Evolutionary conservation across 73 alveolate species (phyloP).

Genomic region (Paramecium sonneborni): DNA sequence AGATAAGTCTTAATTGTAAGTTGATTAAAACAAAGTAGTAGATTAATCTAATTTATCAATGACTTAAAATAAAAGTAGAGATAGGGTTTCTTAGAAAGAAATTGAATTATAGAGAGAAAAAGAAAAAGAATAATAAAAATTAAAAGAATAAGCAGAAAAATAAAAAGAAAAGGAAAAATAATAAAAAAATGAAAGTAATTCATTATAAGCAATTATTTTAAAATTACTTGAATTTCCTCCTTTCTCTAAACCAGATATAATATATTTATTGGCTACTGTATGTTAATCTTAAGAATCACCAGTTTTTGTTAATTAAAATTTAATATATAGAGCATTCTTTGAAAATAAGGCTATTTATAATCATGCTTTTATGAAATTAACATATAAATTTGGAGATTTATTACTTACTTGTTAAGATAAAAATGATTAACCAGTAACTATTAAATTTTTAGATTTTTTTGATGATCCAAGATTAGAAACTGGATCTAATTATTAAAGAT

Average conservation of each 20-base stretch:
- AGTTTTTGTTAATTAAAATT: slow-evolving; percentile 24
- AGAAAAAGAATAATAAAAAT: neutral
- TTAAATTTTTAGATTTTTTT: slow-evolving; percentile 38
- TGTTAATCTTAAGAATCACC: neutral
- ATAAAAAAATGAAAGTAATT: neutral
- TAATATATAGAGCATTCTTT: slow-evolving; percentile 29
- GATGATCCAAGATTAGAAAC: slow-evolving; percentile 8
- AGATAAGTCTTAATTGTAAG: neutral
- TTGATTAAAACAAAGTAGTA: neutral
- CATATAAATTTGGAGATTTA: slow-evolving; percentile 34
- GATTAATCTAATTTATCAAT: neutral
- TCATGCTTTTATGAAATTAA: slow-evolving; percentile 47
- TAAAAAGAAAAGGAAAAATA: neutral
- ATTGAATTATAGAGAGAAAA: neutral
- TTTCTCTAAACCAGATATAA: slow-evolving; percentile 14
- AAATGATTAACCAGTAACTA: neutral
- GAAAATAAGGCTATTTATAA: neutral
- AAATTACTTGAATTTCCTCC: slow-evolving; percentile 31
- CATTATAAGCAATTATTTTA: slow-evolving; percentile 7
- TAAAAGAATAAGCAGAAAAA: neutral
- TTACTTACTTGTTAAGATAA: neutral
- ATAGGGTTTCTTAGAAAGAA: neutral
- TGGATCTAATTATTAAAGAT: neutral
- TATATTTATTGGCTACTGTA: neutral
- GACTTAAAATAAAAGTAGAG: neutral